phyloP scores from a whole-genome alignment of 2,329 filamentous ascomycete genomes.

The Phyllosticta capitalensis region DNA sequence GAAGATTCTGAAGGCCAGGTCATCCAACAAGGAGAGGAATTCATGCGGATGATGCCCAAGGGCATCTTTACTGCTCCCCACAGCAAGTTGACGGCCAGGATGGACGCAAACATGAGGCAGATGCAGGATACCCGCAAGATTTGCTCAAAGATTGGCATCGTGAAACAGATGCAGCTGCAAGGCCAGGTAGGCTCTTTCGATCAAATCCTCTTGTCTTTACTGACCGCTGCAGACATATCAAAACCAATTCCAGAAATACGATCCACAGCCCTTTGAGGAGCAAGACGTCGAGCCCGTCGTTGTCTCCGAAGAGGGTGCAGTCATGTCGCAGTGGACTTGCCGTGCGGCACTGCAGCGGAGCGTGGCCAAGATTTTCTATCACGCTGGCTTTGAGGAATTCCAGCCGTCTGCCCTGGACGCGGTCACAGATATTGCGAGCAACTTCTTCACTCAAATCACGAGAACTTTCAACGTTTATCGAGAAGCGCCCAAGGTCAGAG shows the following conservation, averaged over 20 bases:
- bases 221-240: slow-evolving; percentile 63
- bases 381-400: slow-evolving; percentile 92
- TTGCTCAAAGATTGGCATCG: slow-evolving; percentile 90
- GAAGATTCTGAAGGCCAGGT: slow-evolving; percentile 85
- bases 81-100: slow-evolving; percentile 64
- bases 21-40: slow-evolving; percentile 79
- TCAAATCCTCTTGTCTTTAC: slow-evolving; percentile 13
- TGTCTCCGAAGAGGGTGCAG: slow-evolving; percentile 75
- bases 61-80: slow-evolving; percentile 68
- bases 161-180: slow-evolving; percentile 99
- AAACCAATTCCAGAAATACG: slow-evolving; percentile 96
- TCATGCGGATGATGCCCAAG: slow-evolving; percentile 63
- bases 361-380: slow-evolving; percentile 90
- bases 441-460: slow-evolving; percentile 81
- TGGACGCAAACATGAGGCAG: slow-evolving; percentile 85
- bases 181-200: slow-evolving; percentile 59
- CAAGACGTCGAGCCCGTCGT: slow-evolving; percentile 82
- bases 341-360: slow-evolving; percentile 80
- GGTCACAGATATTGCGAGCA: slow-evolving; percentile 77
- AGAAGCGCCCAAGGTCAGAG: slow-evolving; percentile 68
- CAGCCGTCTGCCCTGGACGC: slow-evolving; percentile 89
- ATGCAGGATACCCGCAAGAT: slow-evolving; percentile 96
- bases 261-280: slow-evolving; percentile 80
- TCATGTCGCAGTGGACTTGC: slow-evolving; percentile 76
- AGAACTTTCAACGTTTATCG: slow-evolving; percentile 72